Percentiles rank a stretch among this genome's conserved stretches.
Conservation (phyloP, 345 rosid species). For the Carallia brachiata region DNA sequence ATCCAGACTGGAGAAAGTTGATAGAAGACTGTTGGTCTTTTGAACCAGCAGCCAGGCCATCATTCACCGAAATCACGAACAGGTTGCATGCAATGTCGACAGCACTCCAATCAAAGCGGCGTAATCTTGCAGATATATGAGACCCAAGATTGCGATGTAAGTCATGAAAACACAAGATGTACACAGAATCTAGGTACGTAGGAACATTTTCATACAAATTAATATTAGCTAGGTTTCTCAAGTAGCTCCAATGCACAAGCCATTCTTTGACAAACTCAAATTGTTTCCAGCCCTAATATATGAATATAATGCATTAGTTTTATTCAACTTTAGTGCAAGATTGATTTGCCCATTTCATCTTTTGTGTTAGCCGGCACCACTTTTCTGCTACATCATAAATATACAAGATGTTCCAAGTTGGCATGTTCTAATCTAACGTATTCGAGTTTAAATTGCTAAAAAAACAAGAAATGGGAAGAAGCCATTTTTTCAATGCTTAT, state of each 20-base stretch:
- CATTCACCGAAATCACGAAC: slow-evolving; percentile 71
- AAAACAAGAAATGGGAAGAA: too few species aligned
- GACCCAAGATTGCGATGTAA: background rate
- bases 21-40: slow-evolving; percentile 92
- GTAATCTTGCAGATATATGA: slow-evolving; percentile 26
- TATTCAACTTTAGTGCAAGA: background rate
- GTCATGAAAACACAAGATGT: background rate
- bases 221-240: background rate
- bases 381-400: too few species aligned
- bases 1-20: slow-evolving; percentile 64
- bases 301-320: background rate
- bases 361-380: too few species aligned
- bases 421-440: too few species aligned
- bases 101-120: slow-evolving; percentile 52
- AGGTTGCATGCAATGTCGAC: slow-evolving; percentile 54
- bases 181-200: background rate
- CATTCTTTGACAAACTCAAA: slow-evolving; percentile 1
- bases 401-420: too few species aligned
- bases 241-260: slow-evolving; percentile 4
- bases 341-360: too few species aligned
- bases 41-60: slow-evolving; percentile 63
- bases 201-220: background rate
- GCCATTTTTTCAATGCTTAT: too few species aligned
- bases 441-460: background rate
- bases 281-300: slow-evolving; percentile 6